A percentile compares a stretch with the other conserved stretches of the same genome.
Conservation (phyloP, 2,329 filamentous ascomycete species). For the Nectriaceae sp. region DNA sequence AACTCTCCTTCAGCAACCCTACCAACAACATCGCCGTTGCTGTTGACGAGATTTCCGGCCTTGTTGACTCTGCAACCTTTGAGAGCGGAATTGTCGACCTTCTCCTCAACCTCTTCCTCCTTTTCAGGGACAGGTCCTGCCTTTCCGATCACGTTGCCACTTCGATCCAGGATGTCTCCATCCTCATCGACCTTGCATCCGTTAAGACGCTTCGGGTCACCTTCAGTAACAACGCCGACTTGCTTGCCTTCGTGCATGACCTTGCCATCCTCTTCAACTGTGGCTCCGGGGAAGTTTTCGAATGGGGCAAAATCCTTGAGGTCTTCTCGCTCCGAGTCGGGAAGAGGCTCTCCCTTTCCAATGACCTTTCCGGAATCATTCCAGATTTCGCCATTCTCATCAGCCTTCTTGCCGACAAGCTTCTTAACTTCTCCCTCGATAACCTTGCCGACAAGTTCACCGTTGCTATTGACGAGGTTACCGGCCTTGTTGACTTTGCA, state of each 20-base stretch:
- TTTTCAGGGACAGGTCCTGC: conserved; percentile 55
- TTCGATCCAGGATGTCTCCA: conserved; percentile 67
- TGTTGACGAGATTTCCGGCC: conserved; percentile 56
- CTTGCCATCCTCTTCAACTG: conserved; percentile 54
- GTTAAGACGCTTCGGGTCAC: conserved; percentile 63
- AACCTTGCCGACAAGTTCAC: conserved; percentile 62
- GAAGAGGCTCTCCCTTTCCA: conserved; percentile 63
- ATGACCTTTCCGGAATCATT: conserved; percentile 69
- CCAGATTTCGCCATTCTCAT: conserved; percentile 71
- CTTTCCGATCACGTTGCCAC: conserved; percentile 67
- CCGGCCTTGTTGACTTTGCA: conserved; percentile 61
- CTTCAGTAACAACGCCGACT: conserved; percentile 63
- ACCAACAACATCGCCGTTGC: conserved; percentile 57
- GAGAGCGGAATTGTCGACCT: conserved; percentile 50
- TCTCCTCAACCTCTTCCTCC: conserved; percentile 24
- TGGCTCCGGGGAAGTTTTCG: conserved; percentile 58
- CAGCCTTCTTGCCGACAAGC: conserved; percentile 63
- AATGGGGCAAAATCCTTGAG: conserved; percentile 52
- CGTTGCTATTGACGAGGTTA: conserved; percentile 56
- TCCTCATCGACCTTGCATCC: conserved; percentile 69
- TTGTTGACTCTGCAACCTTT: conserved; percentile 61
- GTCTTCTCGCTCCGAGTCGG: conserved; percentile 54
- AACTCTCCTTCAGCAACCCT: conserved; percentile 64
- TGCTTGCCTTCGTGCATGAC: conserved; percentile 54
- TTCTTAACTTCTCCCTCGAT: conserved; percentile 64